Evolutionary conservation across 345 rosid species (phyloP), one percentile per base, ranked within the genome.

Genomic region (Aegle marmelos): DNA sequence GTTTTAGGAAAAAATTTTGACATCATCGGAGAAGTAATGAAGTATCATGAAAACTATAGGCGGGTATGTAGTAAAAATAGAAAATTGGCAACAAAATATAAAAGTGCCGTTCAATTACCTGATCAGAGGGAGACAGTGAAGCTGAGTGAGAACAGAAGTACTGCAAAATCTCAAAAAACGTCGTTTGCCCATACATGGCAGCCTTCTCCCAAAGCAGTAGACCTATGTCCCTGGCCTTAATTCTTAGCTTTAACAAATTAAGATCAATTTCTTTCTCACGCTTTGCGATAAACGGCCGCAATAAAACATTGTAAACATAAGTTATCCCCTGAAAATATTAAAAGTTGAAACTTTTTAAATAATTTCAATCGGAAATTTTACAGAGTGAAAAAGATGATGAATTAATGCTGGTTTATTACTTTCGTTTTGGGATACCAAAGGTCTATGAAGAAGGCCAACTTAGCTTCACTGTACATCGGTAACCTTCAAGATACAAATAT

Each of bases 401-500:
- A 30, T 10, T 41, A 25, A 70, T 65, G 41, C 61, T 41, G 10
- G 27, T 70, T 22, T 74, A 89, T 45, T 86, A 93, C 97, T 76
- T 84, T 91, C 50, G 98, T 91, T 85, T 88, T 85, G 2, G 91
- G 91, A 80, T 91, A 89, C 97, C 98, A 91, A 31, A 95, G 85
- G 82, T 93, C 92, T 69, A 93, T 48, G 76, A 91, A 86, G 79
- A 93, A 85, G 56, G 94, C 96, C 85, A 95, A 79, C 82, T 93
- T 93, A 54, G 93, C 98, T 85, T 92, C 97, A 65, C 85, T 85
- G 66, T 93, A 93, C 94, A 93, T 83, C 1, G 96, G 97, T 67
- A 95, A 84, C 97, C 99, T 93, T 79, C 79, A 64, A 64, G 70
- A 79, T 76, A 0, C 1, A 45, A 11, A 45, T 3, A 10, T 37